These are phyloP conservation scores for Hyaloperonospora brassicae DNA, from an alignment of 352 stramenopile species.

Conservation along the genomic window DNA sequence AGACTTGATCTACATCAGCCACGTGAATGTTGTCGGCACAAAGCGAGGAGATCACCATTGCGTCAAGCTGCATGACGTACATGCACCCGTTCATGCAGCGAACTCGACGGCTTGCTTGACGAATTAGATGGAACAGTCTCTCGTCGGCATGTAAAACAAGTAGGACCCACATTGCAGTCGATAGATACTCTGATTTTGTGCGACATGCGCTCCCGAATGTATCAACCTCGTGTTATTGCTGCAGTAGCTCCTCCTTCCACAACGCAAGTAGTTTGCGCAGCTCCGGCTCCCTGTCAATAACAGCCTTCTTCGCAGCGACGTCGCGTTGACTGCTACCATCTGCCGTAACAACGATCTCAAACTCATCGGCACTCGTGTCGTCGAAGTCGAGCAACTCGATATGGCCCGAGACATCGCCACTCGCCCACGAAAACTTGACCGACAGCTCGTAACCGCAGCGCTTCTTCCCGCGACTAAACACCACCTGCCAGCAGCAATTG, in stretches of 20 bases:
- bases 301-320: conserved; percentile 45
- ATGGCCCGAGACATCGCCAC: conserved; percentile 46
- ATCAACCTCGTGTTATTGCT: conserved; percentile 51
- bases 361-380: conserved; percentile 76
- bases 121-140: conserved; percentile 70
- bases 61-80: conserved; percentile 45
- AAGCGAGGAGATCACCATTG: conserved; percentile 53
- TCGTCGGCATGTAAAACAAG: conserved; percentile 56
- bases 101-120: conserved; percentile 73
- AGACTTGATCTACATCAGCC: conserved; percentile 6
- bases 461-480: conserved; percentile 82
- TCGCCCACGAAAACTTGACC: conserved; percentile 72
- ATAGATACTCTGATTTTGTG: conserved; percentile 2
- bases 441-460: conserved; percentile 77
- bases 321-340: conserved; percentile 41
- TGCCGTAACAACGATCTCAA: conserved; percentile 54
- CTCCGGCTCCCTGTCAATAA: conserved; percentile 48
- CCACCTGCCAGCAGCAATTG: conserved; percentile 26
- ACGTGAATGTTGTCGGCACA: conserved; percentile 42
- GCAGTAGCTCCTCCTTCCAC: conserved; percentile 72
- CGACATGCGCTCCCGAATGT: conserved; percentile 17
- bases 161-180: conserved; percentile 4
- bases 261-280: conserved; percentile 57
- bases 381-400: conserved; percentile 83
- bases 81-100: conserved; percentile 38